Base-by-base conservation (phyloP, 2,329 filamentous ascomycete genomes). In the Paraconiothyrium brasiliense region DNA sequence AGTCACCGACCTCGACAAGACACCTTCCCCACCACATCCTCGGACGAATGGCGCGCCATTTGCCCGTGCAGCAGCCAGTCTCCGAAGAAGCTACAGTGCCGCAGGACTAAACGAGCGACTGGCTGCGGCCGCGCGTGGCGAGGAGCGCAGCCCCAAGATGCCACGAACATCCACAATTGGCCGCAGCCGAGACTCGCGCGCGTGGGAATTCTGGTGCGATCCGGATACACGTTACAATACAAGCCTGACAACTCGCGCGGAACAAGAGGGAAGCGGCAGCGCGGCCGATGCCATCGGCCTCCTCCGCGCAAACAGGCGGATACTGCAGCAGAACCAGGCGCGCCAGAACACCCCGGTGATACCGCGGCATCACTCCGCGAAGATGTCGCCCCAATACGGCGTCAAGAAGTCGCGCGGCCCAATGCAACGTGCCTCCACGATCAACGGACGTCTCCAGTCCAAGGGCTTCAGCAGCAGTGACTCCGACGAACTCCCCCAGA, bases 171-270 rank as follows among this genome's bases (percentile, higher is more conserved):
- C 85, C 22, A 81, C 82, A 37, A 88, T 89, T 59, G 92, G 92
- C 16, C 77, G 94, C 59, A 97, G 94, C 60, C 89, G 92, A 58
- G 92, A 97, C 76, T 92, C 93, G 20, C 89, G 93, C 54, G 92
- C 91, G 7, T 97, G 94, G 94, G 92, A 97, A 73, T 93, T 93
- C 60, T 94, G 92, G 81, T 94, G 92, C 71, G 92, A 97, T 74
- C 89, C 90, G 8, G 92, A 95, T 67, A 84, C 87, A 55, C 89
- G 91, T 47, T 92, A 93, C 60, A 75, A 71, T 39, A 74, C 71
- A 71, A 91, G 93, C 67, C 82, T 97, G 58, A 93, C 90, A 24
- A 87, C 87, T n/a, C 90, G 92, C 67, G 91, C 92, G 10, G 91
- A 94, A 79, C 89, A 92, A 68, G 92, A 96, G 73, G 87, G 87